A percentile compares a stretch with the other conserved stretches of the same genome.
These are phyloP conservation scores for Colletotrichum lupini DNA, from an alignment of 2,329 filamentous ascomycete genomes.

Conservation along the genomic window DNA sequence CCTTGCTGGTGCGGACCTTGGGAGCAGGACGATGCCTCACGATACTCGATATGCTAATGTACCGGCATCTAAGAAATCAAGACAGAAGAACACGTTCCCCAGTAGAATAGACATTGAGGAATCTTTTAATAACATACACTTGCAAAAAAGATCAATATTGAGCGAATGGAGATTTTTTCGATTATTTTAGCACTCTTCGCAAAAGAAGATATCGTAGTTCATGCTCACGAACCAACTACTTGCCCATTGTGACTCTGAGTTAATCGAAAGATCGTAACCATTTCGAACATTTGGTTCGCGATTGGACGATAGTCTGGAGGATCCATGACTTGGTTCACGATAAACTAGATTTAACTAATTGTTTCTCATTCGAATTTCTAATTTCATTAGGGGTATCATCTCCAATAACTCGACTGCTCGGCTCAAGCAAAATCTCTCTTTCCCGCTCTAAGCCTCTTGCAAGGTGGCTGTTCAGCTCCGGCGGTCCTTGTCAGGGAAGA, in stretches of 20 bases:
- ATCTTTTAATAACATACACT: too few relatives aligned
- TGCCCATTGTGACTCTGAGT: too few relatives aligned
- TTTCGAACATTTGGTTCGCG: neutral
- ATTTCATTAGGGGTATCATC: neutral
- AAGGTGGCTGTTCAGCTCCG: neutral
- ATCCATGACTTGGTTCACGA: neutral
- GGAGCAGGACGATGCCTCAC: neutral
- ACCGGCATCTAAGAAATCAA: too few relatives aligned
- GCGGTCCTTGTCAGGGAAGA: constrained; percentile 8
- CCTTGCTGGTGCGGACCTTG: neutral
- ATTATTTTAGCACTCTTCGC: too few relatives aligned
- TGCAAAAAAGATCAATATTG: too few relatives aligned
- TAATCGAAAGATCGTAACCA: too few relatives aligned
- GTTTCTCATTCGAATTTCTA: too few relatives aligned
- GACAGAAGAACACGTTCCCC: too few relatives aligned
- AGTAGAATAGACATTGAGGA: too few relatives aligned
- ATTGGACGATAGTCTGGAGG: neutral
- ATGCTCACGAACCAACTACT: too few relatives aligned
- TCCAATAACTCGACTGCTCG: neutral
- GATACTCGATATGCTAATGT: neutral
- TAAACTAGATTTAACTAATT: neutral
- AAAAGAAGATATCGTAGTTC: too few relatives aligned
- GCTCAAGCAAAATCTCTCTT: neutral
- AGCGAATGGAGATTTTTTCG: too few relatives aligned
- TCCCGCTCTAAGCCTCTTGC: neutral